Evolutionary conservation across 1,139 yeast genomes (phyloP), one percentile per base, ranked within the genome.

Genomic region (Dujonia santamariae): DNA sequence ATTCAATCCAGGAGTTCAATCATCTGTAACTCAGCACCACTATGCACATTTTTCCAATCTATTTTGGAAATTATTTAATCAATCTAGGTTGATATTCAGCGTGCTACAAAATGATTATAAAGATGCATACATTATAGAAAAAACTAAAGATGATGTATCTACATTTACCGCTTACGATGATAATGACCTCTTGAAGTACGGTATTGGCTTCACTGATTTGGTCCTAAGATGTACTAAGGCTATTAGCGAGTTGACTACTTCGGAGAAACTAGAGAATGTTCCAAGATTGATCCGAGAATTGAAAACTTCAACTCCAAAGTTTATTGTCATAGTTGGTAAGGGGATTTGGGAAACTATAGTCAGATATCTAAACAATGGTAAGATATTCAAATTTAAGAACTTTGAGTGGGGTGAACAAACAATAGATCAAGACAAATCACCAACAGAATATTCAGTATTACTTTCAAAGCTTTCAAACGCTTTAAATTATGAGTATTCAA

Each of bases 261-360:
- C 46, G 9, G 95, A 84, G 49, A 78, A 81, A 68, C 47, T 63
- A 15, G 62, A 56, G 1, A 80, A 77, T 32, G 85, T 78, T 0
- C 79, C 80, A 0, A 47, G 74, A 26, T 56, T 85, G 19, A 54
- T 80, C 13, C 44, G 46, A 1, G 79, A 75, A 38, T 61, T 85
- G 32, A 50, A 50, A 2, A 32, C 32, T 2, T 44, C 63, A 26
- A 37, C 50, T 2, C 77, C 83, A 0, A 46, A 54, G 24, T 61
- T 63, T 29, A 59, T 82, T 0, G 80, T 82, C 22, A 56, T 84
- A 21, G 73, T 84, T 3, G 95, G 95, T 0, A 82, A 82, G 44
- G 90, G 90, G 0, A 80, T 84, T n/a, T 84, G 88, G 87, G 87
- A 81, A 39, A 57, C 71, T 2, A 56, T 83, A 1, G 66, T 73